Percentiles rank a stretch among this genome's conserved stretches.
Evolutionary conservation across 2,329 filamentous ascomycete species (phyloP).

Genomic region (Nothophoma quercina): DNA sequence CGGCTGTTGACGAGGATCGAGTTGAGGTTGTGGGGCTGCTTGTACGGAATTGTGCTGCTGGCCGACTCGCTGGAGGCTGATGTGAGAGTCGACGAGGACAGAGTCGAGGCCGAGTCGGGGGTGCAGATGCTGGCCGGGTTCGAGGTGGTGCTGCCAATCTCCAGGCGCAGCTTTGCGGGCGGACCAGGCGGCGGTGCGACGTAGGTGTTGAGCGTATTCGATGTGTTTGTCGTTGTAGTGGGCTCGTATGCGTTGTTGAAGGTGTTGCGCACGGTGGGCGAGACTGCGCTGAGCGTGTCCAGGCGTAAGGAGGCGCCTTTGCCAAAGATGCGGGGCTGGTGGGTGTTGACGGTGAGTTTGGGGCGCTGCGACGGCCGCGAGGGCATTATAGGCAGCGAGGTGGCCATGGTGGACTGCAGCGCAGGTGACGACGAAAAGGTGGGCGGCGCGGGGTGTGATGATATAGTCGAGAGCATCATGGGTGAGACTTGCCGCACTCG

Average conservation of each 20-base stretch:
- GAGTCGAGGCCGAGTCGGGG: constrained; percentile 46
- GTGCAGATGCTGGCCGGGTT: constrained; percentile 37
- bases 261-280: constrained; percentile 68
- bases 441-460: constrained; percentile 43
- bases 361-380: constrained; percentile 54
- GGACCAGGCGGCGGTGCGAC: constrained; percentile 35
- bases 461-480: constrained; percentile 50
- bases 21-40: constrained; percentile 53
- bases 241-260: constrained; percentile 66
- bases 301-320: constrained; percentile 62
- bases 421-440: constrained; percentile 39
- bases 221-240: constrained; percentile 13
- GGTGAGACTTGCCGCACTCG: constrained; percentile 17
- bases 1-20: constrained; percentile 58
- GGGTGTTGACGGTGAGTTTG: constrained; percentile 68
- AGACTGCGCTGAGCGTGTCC: constrained; percentile 62
- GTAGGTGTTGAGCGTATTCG: constrained; percentile 17
- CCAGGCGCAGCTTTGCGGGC: constrained; percentile 41
- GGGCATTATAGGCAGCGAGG: constrained; percentile 56
- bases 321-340: constrained; percentile 59
- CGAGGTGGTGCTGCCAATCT: constrained; percentile 42
- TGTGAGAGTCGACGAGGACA: constrained; percentile 52
- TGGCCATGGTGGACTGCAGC: constrained; percentile 48
- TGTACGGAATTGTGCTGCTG: constrained; percentile 53
- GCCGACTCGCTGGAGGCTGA: constrained; percentile 51